These are phyloP conservation scores for Hibiscus trionum DNA, from an alignment of 345 rosid genomes.

Conservation along the genomic window DNA sequence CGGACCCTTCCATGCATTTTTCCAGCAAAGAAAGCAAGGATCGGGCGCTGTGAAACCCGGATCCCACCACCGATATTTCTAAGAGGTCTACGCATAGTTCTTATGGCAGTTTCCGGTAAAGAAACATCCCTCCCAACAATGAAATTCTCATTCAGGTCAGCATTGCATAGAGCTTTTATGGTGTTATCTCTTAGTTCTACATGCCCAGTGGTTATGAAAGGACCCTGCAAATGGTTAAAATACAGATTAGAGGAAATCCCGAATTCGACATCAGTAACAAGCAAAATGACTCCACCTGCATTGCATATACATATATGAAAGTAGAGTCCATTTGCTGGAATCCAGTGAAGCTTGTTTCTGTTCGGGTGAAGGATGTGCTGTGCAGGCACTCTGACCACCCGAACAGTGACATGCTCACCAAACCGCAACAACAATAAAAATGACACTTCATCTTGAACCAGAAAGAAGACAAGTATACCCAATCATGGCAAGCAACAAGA, in stretches of 20 bases:
- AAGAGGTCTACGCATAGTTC: slow-evolving; percentile 54
- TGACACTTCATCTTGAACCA: not conserved
- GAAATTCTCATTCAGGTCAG: slow-evolving; percentile 74
- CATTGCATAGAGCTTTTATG: slow-evolving; percentile 78
- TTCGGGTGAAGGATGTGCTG: too few species aligned
- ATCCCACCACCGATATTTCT: slow-evolving; percentile 59
- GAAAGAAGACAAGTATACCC: slow-evolving; percentile 43
- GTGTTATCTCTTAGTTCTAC: slow-evolving; percentile 53
- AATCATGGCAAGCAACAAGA: slow-evolving; percentile 95
- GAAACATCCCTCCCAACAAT: slow-evolving; percentile 59
- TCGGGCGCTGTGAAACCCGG: slow-evolving; percentile 72
- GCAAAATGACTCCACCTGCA: not conserved
- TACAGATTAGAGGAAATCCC: slow-evolving; percentile 8
- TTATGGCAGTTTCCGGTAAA: slow-evolving; percentile 80
- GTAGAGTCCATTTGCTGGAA: not conserved
- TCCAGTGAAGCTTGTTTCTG: not conserved
- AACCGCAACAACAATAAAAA: not conserved
- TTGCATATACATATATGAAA: not conserved
- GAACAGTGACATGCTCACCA: not conserved
- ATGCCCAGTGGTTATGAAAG: slow-evolving; percentile 62
- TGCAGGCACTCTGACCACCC: not conserved
- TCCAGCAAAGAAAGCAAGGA: slow-evolving; percentile 92
- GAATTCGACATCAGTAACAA: not conserved
- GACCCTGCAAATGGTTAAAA: slow-evolving; percentile 49
- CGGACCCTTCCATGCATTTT: slow-evolving; percentile 80